Conservation (phyloP, 768 basidiomycete genomes). For the Mycena belliarum region DNA sequence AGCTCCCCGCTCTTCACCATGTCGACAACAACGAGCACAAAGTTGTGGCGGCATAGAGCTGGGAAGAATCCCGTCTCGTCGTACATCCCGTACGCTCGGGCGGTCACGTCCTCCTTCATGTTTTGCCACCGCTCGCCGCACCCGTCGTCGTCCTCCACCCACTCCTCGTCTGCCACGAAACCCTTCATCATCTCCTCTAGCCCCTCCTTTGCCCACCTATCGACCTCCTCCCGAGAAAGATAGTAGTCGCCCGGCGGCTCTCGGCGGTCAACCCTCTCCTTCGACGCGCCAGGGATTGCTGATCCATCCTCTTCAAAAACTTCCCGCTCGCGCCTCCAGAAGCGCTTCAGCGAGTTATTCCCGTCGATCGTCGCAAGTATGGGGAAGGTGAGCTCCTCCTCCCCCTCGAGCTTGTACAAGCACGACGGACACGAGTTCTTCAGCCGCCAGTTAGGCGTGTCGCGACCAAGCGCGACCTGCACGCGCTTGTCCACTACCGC, state of each 20-base stretch:
- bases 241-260: constrained; percentile 7
- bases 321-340: no score
- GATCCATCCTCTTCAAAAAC: no score
- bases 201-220: no score
- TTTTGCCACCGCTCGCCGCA: not conserved
- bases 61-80: constrained; percentile 40
- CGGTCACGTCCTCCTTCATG: constrained; percentile 24
- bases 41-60: no score
- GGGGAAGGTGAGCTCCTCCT: constrained; percentile 33
- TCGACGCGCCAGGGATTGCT: not conserved
- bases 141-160: no score
- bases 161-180: no score
- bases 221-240: not conserved
- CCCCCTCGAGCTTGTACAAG: constrained; percentile 33
- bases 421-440: constrained; percentile 35
- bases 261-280: constrained; percentile 1
- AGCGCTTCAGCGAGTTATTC: no score
- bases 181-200: no score
- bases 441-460: not conserved
- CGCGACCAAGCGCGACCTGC: not conserved
- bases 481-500: no score
- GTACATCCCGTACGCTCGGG: constrained; percentile 37
- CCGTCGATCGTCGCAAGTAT: no score
- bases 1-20: no score
- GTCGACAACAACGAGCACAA: no score